Conservation (phyloP, 306 rosid species). For the Phaseolus lunatus region DNA sequence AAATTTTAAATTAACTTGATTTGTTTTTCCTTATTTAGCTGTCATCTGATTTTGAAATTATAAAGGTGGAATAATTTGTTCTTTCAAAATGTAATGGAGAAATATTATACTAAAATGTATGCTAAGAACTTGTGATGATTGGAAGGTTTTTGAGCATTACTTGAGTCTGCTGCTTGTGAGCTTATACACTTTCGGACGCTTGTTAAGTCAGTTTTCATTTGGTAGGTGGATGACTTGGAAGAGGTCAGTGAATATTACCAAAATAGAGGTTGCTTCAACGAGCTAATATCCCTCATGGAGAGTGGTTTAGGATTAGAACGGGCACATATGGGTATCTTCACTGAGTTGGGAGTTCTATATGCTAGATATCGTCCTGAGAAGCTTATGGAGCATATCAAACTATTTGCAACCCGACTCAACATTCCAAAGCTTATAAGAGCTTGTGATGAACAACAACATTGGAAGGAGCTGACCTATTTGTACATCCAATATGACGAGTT, state of each 20-base stretch:
- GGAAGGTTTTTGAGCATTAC: conserved; percentile 24
- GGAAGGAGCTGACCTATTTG: conserved; percentile 96
- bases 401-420: conserved; percentile 92
- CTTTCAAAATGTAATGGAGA: conserved; percentile 29
- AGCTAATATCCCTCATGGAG: conserved; percentile 97
- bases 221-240: conserved; percentile 98
- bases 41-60: not conserved
- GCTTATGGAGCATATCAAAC: conserved; percentile 98
- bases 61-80: conserved; percentile 26
- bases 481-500: conserved; percentile 98
- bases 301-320: conserved; percentile 99
- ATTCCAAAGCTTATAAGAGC: conserved; percentile 98
- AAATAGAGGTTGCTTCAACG: conserved; percentile 98
- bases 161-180: not conserved
- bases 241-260: conserved; percentile 99
- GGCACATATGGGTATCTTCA: conserved; percentile 99
- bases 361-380: conserved; percentile 99
- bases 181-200: conserved; percentile 4
- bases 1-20: conserved; percentile 12
- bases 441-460: conserved; percentile 98
- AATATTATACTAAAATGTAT: conserved; percentile 24
- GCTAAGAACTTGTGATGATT: conserved; percentile 25
- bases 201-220: conserved; percentile 25
- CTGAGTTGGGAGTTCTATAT: conserved; percentile 96
- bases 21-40: conserved; percentile 26